Conservation (phyloP, 768 basidiomycete genomes). For the Boletus rufocinnamomeus region DNA sequence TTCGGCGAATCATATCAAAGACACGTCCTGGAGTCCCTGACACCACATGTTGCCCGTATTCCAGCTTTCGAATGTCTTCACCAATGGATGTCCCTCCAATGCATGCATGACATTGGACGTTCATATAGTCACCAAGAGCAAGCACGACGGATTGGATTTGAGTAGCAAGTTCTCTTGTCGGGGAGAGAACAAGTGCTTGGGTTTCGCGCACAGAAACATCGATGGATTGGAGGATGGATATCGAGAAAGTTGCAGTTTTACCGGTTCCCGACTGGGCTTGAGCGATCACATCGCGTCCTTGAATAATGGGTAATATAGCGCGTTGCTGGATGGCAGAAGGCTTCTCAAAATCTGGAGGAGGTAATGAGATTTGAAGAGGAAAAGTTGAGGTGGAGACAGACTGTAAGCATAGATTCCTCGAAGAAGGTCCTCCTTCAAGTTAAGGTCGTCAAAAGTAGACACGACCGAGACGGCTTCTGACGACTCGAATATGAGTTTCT, state of each 20-base stretch:
- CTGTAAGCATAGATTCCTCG: constrained; percentile 99
- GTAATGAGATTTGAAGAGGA: constrained; percentile 5
- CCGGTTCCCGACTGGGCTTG: constrained; percentile 99
- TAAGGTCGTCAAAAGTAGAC: constrained; percentile 87
- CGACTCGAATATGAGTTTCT: constrained; percentile 96
- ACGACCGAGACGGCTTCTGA: constrained; percentile 89
- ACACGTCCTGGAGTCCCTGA: constrained; percentile 98
- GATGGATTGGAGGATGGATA: constrained; percentile 97
- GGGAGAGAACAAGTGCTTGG: constrained; percentile 94
- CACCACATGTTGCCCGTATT: constrained; percentile 96
- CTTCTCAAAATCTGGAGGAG: constrained; percentile 82
- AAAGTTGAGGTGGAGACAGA: constrained; percentile 38
- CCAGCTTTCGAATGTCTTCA: constrained; percentile 95
- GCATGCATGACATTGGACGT: constrained; percentile 97
- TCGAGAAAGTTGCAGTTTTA: constrained; percentile 99
- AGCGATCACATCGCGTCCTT: constrained; percentile 97
- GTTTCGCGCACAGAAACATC: constrained; percentile 93
- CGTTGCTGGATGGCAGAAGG: constrained; percentile 99
- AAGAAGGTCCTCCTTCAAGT: constrained; percentile 91
- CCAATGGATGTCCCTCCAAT: constrained; percentile 97
- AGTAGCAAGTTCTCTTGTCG: constrained; percentile 98
- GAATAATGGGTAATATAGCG: constrained; percentile 93
- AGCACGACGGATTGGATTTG: constrained; percentile 98
- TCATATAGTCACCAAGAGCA: constrained; percentile 98
- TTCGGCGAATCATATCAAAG: constrained; percentile 97